These are phyloP conservation scores for Aspergillus japonicus DNA, from an alignment of 2,329 filamentous ascomycete species.

Conservation along the genomic window DNA sequence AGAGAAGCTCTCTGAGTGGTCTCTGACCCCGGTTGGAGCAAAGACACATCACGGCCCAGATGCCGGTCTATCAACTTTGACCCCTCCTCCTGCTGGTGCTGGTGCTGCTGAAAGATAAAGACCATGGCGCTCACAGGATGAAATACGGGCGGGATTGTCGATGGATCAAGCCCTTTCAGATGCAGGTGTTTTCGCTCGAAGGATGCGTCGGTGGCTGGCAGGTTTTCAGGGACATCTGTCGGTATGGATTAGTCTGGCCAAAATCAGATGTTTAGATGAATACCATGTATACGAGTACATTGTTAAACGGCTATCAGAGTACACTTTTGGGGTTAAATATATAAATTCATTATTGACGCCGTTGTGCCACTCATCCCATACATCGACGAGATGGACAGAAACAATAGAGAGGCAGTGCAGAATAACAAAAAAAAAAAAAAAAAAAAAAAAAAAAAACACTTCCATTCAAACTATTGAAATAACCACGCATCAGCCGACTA, in stretches of 20 bases:
- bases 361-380: not conserved
- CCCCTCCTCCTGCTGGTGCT: not conserved
- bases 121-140: not conserved
- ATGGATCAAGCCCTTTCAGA: not conserved
- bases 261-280: not conserved
- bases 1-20: conserved; percentile 3
- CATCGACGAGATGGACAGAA: not conserved
- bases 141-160: not conserved
- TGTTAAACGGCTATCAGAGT: not conserved
- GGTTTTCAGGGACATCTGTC: not conserved
- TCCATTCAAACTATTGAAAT: not conserved
- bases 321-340: not conserved
- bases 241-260: not conserved
- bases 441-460: too few relatives aligned
- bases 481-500: not conserved
- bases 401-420: not conserved
- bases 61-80: not conserved
- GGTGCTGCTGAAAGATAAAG: not conserved
- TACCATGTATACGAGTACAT: too few relatives aligned
- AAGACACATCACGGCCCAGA: conserved; percentile 4
- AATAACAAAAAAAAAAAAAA: not conserved
- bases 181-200: not conserved
- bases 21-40: not conserved
- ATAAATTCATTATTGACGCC: not conserved
- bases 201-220: not conserved